Conservation (phyloP, 192 early-diverging fungal species). For the Lobosporangium transversale region DNA sequence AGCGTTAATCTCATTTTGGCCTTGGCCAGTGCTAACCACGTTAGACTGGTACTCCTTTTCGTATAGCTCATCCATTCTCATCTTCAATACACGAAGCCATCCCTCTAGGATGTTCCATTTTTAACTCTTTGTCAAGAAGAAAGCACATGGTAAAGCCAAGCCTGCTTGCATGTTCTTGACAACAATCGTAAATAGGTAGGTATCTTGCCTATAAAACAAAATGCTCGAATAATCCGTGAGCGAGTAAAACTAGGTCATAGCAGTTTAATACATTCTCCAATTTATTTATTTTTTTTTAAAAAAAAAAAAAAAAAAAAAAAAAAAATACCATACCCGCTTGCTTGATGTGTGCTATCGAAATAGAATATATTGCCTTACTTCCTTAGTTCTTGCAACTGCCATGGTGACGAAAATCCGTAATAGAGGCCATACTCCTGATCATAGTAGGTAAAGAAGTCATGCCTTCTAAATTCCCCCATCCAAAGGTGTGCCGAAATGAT, state of each 20-base stretch:
- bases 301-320: neutral
- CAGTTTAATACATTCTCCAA: neutral
- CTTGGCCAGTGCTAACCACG: slow-evolving; percentile 22
- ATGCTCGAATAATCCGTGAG: too few species aligned
- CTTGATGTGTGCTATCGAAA: slow-evolving; percentile 12
- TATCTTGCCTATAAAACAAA: slow-evolving; percentile 9
- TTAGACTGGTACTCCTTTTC: neutral
- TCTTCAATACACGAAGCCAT: slow-evolving; percentile 11
- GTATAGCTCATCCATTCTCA: slow-evolving; percentile 5
- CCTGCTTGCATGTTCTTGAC: slow-evolving; percentile 17
- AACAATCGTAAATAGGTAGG: slow-evolving; percentile 15
- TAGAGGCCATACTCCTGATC: slow-evolving; percentile 11
- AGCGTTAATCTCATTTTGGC: slow-evolving; percentile 17
- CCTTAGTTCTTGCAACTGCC: slow-evolving; percentile 15
- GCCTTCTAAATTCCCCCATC: slow-evolving; percentile 18
- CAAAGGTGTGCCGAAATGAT: slow-evolving; percentile 11
- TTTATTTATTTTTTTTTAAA: neutral
- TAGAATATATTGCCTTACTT: slow-evolving; percentile 25
- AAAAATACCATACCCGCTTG: slow-evolving; percentile 3
- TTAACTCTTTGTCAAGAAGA: slow-evolving; percentile 5
- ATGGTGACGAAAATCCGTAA: slow-evolving; percentile 18
- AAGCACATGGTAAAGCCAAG: slow-evolving; percentile 13
- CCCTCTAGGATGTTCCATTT: neutral
- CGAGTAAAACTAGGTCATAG: too few species aligned
- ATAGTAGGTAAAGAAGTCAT: slow-evolving; percentile 21